Base-by-base conservation (phyloP, 495 filamentous ascomycete genomes). In the Thermothielavioides terrestris region DNA sequence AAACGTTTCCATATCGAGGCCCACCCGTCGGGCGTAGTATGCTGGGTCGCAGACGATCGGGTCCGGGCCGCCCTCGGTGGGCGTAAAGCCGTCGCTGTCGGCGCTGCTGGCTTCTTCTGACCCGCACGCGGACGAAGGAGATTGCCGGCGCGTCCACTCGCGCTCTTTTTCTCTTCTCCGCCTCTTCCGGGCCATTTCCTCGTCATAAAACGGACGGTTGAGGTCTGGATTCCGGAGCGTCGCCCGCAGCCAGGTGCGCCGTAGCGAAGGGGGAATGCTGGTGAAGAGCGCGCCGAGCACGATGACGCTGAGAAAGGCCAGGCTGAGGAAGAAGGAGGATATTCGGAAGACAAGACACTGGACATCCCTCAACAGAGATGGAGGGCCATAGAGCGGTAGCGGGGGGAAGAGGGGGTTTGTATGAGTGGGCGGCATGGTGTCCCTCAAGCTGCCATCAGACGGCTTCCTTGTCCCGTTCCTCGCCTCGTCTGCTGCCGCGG, bases 321-420 rank as follows among this genome's bases (percentile, higher is more conserved):
- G 67, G 20, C 88, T 91, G 6, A 94, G 69, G 17, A 90, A 69
- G 42, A 86, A 83, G 0, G 89, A 89, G 0, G 80, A 69, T 12
- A 71, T 49, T 10, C 82, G 77, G 40, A 90, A 83, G 6, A 65
- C 59, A 23, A 70, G 65, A 60, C 76, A 84, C 50, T 88, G 83
- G n/a, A 89, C 22, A 28, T 78, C 72, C 32, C 82, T 68, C 22
- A 83, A 47, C 2, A 74, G 20, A 3, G 84, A 81, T 0, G 89
- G 82, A 1, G 89, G 83, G 0, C 85, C 86, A 54, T 95, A 95
- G 3, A 87, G 68, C 0, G 90, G 90, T 12, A 97, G 65, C 8
- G 88, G 85, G 10, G 91, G 91, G 57, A 97, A 97, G 1, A 95
- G 67, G 7, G 90, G 89, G 59, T 94, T 83, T 6, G 83, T 88